These are phyloP conservation scores for Singerocomus inundabilis DNA, from an alignment of 1,284 basidiomycete genomes.

Conservation along the genomic window DNA sequence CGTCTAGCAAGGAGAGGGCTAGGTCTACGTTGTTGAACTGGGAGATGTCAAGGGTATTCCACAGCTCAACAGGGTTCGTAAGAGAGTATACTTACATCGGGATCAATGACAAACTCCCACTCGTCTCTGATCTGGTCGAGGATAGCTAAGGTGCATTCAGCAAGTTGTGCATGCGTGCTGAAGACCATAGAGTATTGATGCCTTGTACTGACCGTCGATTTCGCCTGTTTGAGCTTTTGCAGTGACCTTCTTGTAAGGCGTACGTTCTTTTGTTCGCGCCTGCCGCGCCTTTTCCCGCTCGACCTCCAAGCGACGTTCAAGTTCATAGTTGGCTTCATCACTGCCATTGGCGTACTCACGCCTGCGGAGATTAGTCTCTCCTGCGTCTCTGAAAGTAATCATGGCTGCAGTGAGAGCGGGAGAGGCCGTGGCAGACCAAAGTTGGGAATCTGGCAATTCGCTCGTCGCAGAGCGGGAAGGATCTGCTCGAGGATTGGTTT, in stretches of 20 bases:
- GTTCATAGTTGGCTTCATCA: conserved; percentile 48
- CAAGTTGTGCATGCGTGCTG: neutral
- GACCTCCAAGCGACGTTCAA: conserved; percentile 54
- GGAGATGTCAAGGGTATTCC: neutral
- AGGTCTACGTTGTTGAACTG: conserved; percentile 93
- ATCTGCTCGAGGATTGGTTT: conserved; percentile 33
- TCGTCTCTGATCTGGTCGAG: conserved; percentile 83
- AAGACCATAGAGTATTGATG: neutral
- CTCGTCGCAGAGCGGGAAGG: conserved; percentile 36
- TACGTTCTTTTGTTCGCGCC: conserved; percentile 63
- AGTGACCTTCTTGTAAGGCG: conserved; percentile 52
- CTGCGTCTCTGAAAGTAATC: conserved; percentile 67
- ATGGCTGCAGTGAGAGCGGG: conserved; percentile 52
- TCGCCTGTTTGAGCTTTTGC: conserved; percentile 63
- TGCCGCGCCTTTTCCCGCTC: conserved; percentile 61
- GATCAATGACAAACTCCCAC: conserved; percentile 86
- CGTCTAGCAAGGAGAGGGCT: conserved; percentile 81
- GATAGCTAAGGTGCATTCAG: conserved; percentile 52
- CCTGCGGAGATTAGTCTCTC: conserved; percentile 43
- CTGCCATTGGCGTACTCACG: conserved; percentile 55
- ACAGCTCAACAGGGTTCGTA: neutral
- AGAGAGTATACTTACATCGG: conserved; percentile 58
- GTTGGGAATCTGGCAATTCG: conserved; percentile 26
- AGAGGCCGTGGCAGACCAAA: conserved; percentile 41
- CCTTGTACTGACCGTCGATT: conserved; percentile 63